Percentiles rank a stretch among this genome's conserved stretches.
phyloP scores from a whole-genome alignment of 768 basidiomycete genomes.

The Termitomyces sp. region DNA sequence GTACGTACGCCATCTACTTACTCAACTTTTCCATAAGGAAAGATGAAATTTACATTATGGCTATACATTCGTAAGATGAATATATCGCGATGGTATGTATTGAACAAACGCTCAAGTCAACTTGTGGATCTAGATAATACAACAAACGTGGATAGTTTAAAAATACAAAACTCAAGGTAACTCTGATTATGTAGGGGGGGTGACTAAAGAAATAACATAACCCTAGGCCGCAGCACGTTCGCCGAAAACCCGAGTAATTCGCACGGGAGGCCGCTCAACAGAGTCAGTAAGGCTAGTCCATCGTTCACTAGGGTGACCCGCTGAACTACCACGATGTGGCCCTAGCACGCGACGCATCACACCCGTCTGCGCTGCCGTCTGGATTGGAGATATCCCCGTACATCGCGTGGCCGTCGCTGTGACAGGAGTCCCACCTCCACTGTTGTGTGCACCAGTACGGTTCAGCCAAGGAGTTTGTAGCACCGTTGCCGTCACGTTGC shows the following conservation, averaged over 20 bases:
- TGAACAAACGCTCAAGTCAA: neutral
- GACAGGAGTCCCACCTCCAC: neutral
- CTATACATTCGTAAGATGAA: neutral
- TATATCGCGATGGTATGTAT: neutral
- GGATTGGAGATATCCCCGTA: neutral
- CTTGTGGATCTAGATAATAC: neutral
- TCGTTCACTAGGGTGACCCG: neutral
- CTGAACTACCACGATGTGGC: neutral
- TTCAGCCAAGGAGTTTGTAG: neutral
- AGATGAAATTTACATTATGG: neutral
- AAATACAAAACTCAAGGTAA: neutral
- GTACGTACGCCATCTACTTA: too few relatives aligned
- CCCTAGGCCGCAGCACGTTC: neutral
- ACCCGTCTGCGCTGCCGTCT: neutral
- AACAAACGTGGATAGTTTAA: neutral
- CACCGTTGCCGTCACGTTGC: neutral
- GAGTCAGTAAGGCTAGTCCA: neutral
- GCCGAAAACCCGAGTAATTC: constrained; percentile 2
- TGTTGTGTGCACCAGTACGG: neutral
- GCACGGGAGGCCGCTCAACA: neutral
- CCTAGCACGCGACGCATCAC: neutral
- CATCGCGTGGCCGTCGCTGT: neutral
- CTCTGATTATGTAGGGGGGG: neutral
- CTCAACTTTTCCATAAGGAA: neutral
- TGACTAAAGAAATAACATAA: neutral